A percentile compares a stretch with the other conserved stretches of the same genome.
Evolutionary conservation across 2,329 filamentous ascomycete species (phyloP).

Genomic region (Fonsecaea nubica): DNA sequence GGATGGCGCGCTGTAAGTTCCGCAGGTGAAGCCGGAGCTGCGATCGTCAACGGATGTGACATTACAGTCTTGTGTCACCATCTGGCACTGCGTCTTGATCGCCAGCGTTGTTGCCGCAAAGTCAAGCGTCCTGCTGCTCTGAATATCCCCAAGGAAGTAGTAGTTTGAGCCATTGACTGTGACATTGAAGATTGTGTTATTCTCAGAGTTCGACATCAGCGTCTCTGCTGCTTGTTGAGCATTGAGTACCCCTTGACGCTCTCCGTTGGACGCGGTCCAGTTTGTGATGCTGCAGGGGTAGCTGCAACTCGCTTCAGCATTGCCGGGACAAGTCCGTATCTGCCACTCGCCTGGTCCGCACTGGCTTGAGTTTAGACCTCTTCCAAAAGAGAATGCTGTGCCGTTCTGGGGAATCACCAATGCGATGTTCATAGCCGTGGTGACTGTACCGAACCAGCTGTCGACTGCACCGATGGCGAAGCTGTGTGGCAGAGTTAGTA

Average conservation of each 20-base stretch:
- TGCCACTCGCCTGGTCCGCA: constrained; percentile 14
- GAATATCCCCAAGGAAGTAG: constrained; percentile 23
- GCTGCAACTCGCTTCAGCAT: constrained; percentile 16
- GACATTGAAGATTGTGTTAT: constrained; percentile 31
- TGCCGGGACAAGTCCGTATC: constrained; percentile 6
- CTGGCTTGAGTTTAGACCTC: constrained; percentile 8
- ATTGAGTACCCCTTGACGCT: constrained; percentile 28
- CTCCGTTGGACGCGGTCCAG: constrained; percentile 28
- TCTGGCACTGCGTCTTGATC: constrained; percentile 31
- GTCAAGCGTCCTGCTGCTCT: constrained; percentile 17
- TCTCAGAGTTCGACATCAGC: constrained; percentile 28
- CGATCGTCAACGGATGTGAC: not conserved
- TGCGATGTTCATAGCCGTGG: constrained; percentile 17
- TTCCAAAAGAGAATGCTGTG: constrained; percentile 7
- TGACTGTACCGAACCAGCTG: constrained; percentile 23
- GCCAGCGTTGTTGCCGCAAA: constrained; percentile 31
- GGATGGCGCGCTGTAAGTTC: constrained; percentile 29
- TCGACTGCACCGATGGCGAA: constrained; percentile 23
- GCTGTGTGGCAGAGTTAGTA: constrained; percentile 15
- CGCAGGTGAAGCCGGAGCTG: constrained; percentile 30
- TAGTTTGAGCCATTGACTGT: constrained; percentile 25
- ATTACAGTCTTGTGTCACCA: constrained; percentile 34
- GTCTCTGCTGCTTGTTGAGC: constrained; percentile 33
- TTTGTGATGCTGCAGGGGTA: constrained; percentile 35
- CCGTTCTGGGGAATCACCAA: constrained; percentile 6